phyloP scores from a whole-genome alignment of 2,329 filamentous ascomycete genomes.

The Fonsecaea monophora region DNA sequence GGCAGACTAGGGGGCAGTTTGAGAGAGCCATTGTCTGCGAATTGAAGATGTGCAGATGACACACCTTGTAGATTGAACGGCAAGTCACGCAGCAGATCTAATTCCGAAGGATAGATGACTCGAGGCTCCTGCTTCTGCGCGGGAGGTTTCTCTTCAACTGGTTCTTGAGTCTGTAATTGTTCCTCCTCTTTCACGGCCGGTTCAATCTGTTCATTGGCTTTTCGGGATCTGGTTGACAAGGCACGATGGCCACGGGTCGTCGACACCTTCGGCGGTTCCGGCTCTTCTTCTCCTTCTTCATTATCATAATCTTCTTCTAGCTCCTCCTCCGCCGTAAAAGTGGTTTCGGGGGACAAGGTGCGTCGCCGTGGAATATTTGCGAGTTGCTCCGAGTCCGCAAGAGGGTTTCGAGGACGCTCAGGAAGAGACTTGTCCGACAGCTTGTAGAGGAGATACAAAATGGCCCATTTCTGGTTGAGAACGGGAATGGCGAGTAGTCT shows the following conservation, averaged over 20 bases:
- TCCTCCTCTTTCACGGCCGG: constrained; percentile 19
- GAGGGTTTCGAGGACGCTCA: constrained; percentile 52
- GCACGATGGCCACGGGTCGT: constrained; percentile 2
- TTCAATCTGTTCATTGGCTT: constrained; percentile 14
- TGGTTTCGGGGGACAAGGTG: constrained; percentile 21
- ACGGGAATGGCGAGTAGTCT: constrained; percentile 89
- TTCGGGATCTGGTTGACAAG: constrained; percentile 17
- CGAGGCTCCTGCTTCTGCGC: constrained; percentile 22
- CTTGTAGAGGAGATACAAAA: constrained; percentile 87
- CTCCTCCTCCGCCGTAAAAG: constrained; percentile 25
- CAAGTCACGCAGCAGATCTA: constrained; percentile 75
- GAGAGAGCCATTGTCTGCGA: constrained; percentile 71
- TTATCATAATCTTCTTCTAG: constrained; percentile 16
- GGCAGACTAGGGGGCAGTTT: constrained; percentile 81
- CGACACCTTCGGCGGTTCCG: background rate
- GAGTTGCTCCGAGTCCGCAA: constrained; percentile 50
- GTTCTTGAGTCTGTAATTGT: background rate
- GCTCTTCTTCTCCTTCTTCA: background rate
- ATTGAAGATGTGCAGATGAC: constrained; percentile 83
- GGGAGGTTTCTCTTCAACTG: constrained; percentile 6
- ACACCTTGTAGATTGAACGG: constrained; percentile 93
- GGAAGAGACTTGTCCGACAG: constrained; percentile 71
- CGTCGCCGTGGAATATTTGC: constrained; percentile 35
- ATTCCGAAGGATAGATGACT: constrained; percentile 62
- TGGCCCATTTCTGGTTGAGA: constrained; percentile 94